Percentiles rank a stretch among this genome's conserved stretches.
Evolutionary conservation across 495 filamentous ascomycete species (phyloP).

Genomic region (Penicillium alfredii): DNA sequence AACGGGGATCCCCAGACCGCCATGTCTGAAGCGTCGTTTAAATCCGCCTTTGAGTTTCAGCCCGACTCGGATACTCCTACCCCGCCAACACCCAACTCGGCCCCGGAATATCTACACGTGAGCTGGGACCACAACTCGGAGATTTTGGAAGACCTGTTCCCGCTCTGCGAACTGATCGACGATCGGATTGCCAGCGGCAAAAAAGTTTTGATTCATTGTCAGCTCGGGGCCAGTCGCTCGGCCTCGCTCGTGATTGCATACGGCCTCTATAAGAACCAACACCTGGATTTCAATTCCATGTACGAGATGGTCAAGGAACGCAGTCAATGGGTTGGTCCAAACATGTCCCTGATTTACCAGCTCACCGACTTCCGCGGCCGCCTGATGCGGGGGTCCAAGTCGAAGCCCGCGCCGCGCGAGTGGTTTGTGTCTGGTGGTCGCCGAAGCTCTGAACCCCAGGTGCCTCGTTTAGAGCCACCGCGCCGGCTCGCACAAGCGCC

Average conservation of each 20-base stretch:
- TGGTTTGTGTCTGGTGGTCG: conserved; percentile 29
- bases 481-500: conserved; percentile 23
- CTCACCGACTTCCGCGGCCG: conserved; percentile 72
- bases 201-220: conserved; percentile 87
- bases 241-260: conserved; percentile 97
- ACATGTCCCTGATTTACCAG: conserved; percentile 97
- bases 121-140: conserved; percentile 98
- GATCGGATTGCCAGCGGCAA: conserved; percentile 71
- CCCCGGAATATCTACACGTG: conserved; percentile 92
- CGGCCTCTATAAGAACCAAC: conserved; percentile 84
- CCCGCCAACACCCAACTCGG: conserved; percentile 25
- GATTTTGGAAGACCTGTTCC: conserved; percentile 78
- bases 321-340: conserved; percentile 94
- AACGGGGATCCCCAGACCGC: conserved; percentile 63
- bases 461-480: conserved; percentile 16
- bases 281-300: conserved; percentile 83
- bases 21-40: conserved; percentile 60
- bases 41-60: conserved; percentile 60
- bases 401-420: conserved; percentile 30
- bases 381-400: conserved; percentile 40
- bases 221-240: conserved; percentile 91
- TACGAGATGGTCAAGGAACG: conserved; percentile 85
- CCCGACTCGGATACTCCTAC: conserved; percentile 49
- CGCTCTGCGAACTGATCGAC: conserved; percentile 83
- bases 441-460: conserved; percentile 34